These are phyloP conservation scores for Bassia scoparia DNA, from an alignment of 148 eudicot genomes.

Conservation along the genomic window DNA sequence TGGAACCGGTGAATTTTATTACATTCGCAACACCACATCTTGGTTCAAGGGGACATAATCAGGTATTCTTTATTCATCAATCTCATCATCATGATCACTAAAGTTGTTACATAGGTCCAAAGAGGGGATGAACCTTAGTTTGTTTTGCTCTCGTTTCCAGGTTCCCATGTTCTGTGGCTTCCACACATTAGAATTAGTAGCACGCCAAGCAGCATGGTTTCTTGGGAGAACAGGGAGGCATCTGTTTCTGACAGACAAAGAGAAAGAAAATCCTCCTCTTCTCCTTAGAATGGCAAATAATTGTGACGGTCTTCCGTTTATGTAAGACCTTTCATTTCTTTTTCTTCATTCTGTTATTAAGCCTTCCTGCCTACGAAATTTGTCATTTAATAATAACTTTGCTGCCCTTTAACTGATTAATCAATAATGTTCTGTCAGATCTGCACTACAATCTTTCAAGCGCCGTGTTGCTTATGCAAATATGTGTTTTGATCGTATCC, in stretches of 20 bases:
- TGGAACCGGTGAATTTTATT: conserved; percentile 80
- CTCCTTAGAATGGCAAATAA: conserved; percentile 72
- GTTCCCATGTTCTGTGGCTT: conserved; percentile 77
- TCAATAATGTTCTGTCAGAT: conserved; percentile 41
- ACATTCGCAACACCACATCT: conserved; percentile 91
- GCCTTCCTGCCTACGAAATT: background rate
- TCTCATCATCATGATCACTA: background rate
- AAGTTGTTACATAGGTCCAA: background rate
- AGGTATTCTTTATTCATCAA: conserved; percentile 36
- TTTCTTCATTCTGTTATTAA: background rate
- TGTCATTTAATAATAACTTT: background rate
- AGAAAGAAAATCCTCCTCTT: conserved; percentile 67
- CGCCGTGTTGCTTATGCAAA: conserved; percentile 82
- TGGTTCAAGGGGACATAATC: conserved; percentile 86
- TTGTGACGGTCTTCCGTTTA: conserved; percentile 60
- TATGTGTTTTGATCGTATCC: conserved; percentile 83
- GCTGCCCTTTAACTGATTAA: background rate
- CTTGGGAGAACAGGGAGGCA: conserved; percentile 80
- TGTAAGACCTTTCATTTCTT: conserved; percentile 44
- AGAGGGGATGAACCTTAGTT: background rate
- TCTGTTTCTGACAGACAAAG: conserved; percentile 62
- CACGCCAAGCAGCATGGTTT: conserved; percentile 51
- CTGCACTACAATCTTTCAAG: conserved; percentile 74
- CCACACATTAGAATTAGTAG: conserved; percentile 54
- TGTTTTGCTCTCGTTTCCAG: conserved; percentile 28